Percentiles rank a stretch among this genome's conserved stretches.
phyloP scores from a whole-genome alignment of 2,329 filamentous ascomycete species.

The Aaosphaeria pasadenensis region DNA sequence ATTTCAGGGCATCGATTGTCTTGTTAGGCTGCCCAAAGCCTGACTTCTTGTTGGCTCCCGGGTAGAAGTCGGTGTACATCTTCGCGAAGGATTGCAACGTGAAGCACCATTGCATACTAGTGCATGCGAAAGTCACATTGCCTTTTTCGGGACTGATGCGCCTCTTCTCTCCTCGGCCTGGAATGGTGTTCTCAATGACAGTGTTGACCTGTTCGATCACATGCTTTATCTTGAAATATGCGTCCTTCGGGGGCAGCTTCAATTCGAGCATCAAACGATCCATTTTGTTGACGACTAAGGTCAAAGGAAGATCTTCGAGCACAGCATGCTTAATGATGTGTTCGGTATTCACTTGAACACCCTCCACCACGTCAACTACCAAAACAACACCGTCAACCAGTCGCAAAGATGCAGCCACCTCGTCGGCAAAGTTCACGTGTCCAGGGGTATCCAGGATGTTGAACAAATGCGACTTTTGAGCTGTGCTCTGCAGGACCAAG shows the following conservation, averaged over 20 bases:
- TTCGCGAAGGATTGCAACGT: constrained; percentile 90
- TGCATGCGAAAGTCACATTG: constrained; percentile 95
- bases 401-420: constrained; percentile 83
- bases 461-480: constrained; percentile 90
- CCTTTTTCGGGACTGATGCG: constrained; percentile 93
- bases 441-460: constrained; percentile 96
- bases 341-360: constrained; percentile 98
- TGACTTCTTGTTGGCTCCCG: constrained; percentile 46
- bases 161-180: constrained; percentile 73
- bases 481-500: constrained; percentile 80
- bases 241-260: constrained; percentile 89
- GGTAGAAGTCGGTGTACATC: constrained; percentile 91
- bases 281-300: constrained; percentile 94
- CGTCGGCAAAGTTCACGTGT: constrained; percentile 97
- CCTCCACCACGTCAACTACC: constrained; percentile 94
- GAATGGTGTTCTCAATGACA: constrained; percentile 82
- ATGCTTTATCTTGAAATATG: constrained; percentile 98
- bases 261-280: constrained; percentile 91
- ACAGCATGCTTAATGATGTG: constrained; percentile 96
- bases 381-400: constrained; percentile 89
- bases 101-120: constrained; percentile 94
- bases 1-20: constrained; percentile 71
- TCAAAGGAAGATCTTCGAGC: constrained; percentile 82
- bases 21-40: constrained; percentile 34
- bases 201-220: constrained; percentile 99